Evolutionary conservation across 208 protist species (phyloP).

Genomic region (Acanthamoeba lenticulata): DNA sequence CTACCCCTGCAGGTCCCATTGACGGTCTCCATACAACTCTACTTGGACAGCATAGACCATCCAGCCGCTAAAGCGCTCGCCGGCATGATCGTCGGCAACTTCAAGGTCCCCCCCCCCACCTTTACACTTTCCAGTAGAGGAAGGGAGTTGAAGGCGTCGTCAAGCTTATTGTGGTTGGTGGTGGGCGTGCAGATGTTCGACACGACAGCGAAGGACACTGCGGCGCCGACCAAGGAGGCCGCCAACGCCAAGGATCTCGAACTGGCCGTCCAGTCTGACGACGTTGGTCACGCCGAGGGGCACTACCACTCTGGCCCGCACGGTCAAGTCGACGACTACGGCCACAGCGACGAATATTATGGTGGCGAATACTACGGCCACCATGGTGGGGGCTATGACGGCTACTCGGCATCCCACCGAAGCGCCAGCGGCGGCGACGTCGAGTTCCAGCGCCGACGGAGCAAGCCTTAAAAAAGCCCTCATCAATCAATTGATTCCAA

Average conservation of each 20-base stretch:
- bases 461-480: background rate
- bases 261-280: background rate
- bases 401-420: background rate
- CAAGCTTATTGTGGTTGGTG: too few species aligned
- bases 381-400: background rate
- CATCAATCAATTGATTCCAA: too few species aligned
- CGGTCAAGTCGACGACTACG: background rate
- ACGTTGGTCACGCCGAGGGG: background rate
- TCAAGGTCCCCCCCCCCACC: background rate
- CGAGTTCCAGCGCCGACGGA: background rate
- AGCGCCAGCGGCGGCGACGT: background rate
- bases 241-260: background rate
- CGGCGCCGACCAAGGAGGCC: background rate
- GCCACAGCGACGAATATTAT: background rate
- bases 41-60: conserved; percentile 29
- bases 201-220: background rate
- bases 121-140: background rate
- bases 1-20: background rate
- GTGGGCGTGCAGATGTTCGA: background rate
- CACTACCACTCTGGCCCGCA: background rate
- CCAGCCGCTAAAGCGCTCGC: background rate
- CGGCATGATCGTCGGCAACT: conserved; percentile 17
- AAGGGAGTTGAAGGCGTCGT: too few species aligned
- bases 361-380: background rate
- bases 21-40: conserved; percentile 27